phyloP scores from a whole-genome alignment of 106 monocot species.

The Dendrobium catenatum region DNA sequence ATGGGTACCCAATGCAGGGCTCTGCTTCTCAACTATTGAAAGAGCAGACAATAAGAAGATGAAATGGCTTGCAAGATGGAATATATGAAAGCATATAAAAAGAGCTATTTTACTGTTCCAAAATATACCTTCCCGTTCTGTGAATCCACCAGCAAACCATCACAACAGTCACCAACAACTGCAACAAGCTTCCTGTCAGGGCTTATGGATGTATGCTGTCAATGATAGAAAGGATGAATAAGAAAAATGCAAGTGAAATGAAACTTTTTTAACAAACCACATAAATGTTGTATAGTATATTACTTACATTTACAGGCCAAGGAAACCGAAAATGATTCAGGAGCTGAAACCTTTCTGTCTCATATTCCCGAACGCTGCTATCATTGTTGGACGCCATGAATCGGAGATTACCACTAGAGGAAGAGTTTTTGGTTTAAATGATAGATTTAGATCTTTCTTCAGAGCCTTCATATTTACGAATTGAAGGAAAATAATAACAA shows the following conservation, averaged over 20 bases:
- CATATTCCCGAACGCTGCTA: constrained; percentile 46
- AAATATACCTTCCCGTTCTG: constrained; percentile 60
- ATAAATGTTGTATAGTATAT: not conserved
- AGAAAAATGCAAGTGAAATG: not conserved
- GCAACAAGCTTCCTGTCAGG: constrained; percentile 62
- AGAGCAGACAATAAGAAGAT: too few relatives aligned
- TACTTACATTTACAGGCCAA: constrained; percentile 76
- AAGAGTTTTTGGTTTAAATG: constrained; percentile 1
- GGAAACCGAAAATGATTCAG: constrained; percentile 62
- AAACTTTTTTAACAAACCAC: not conserved
- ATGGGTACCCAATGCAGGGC: too few relatives aligned
- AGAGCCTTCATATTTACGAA: not conserved
- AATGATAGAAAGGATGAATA: constrained; percentile 2
- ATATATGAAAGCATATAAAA: not conserved
- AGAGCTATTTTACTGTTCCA: not conserved
- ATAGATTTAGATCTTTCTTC: not conserved
- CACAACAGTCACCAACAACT: constrained; percentile 62
- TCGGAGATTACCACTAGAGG: constrained; percentile 39
- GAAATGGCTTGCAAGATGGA: too few relatives aligned
- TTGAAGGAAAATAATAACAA: not conserved
- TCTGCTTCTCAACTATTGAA: too few relatives aligned
- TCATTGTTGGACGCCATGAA: constrained; percentile 74
- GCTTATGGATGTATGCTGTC: constrained; percentile 61
- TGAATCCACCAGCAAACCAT: constrained; percentile 57
- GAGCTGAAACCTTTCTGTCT: constrained; percentile 58